Base-by-base conservation (phyloP, 2,329 filamentous ascomycete genomes). In the Trichoderma afroharzianum region DNA sequence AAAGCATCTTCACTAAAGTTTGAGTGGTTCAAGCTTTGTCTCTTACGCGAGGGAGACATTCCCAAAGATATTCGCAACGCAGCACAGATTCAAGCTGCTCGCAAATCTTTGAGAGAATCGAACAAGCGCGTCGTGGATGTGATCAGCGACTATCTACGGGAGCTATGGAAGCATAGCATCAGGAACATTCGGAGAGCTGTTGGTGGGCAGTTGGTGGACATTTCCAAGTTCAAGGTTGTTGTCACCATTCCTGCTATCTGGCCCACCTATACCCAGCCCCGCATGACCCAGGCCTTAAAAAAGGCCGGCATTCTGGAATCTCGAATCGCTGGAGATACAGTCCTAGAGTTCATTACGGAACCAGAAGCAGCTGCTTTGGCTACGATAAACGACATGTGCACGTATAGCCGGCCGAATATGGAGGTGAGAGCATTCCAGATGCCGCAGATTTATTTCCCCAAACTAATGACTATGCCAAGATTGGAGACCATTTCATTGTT, bases 191-290 rank as follows among this genome's bases (percentile, higher is more conserved):
- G 61, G 9, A 59, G 71, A n/a, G 73, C 77, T 0, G 47, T 75
- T 6, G 79, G 80, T 0, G 26, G 71, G 0, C 58, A 71, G 0
- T 71, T 80, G 1, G 57, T 81, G 0, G 73, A 76, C 0, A 61
- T 71, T 15, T 73, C 75, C 6, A 76, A 26, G 0, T 78, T 85
- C n/a, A 77, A 82, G 18, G 74, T 86, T 4, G 78, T 85, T 2
- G 73, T 83, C 2, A 85, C 84, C 0, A 32, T 86, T 0, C 84
- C 84, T 1, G 84, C 84, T 0, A 85, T 86, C 12, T 86, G 84
- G 84, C 80, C 81, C 0, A 73, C 78, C 0, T 83, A 83, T 68
- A 80, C 81, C 3, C 78, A 79, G 2, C 15, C 66, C 0, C 70
- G 77, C 0, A 85, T 86, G 83, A 68, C 75, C 0, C 43, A 78